Evolutionary conservation across 2,329 filamentous ascomycete genomes (phyloP), one percentile per base, ranked within the genome.

Genomic region (Albophoma yamanashiensis): DNA sequence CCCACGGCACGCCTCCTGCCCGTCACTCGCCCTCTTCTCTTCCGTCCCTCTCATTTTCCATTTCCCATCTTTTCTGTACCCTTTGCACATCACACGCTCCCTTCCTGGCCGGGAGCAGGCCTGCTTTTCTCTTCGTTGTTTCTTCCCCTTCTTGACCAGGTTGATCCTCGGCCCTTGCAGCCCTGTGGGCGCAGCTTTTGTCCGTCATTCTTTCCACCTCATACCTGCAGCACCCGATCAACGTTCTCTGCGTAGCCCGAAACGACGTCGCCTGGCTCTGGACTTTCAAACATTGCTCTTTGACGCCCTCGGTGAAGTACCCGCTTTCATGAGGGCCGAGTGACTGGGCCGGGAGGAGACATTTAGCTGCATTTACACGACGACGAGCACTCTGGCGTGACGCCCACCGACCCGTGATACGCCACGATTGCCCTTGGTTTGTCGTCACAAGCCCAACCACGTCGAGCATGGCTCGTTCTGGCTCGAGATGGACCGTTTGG

Each of bases 91-190:
- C 17, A 38, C 20, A 38, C 50, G 20, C 50, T 55, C 50, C 20
- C 31, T 22, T 14, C 50, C 34, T n/a, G 17, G 31, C 31, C 12
- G 50, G 12, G 20, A 34, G 31, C 20, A 55, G 31, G 11, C 50
- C 31, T 55, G 2, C n/a, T 38, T n/a, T 15, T 8, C 50, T 34
- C 60, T 59, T 53, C 47, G 53, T 58, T 60, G 57, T 62, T 62
- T 58, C 59, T 50, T 62, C 61, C 64, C 63, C 60, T 59, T 64
- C 61, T 55, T 61, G 56, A 65, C 68, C 79, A 79, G 81, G 81
- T 83, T 83, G 81, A 83, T 75, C 80, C 81, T 83, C 73, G 80
- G 79, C 76, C 73, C 63, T 70, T 67, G 63, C 62, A 68, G 68
- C 68, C 65, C 64, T 69, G 68, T 57, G 63, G 61, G 60, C 55